Conservation (phyloP, 1,284 basidiomycete genomes). For the Trichosporon ovoides region DNA sequence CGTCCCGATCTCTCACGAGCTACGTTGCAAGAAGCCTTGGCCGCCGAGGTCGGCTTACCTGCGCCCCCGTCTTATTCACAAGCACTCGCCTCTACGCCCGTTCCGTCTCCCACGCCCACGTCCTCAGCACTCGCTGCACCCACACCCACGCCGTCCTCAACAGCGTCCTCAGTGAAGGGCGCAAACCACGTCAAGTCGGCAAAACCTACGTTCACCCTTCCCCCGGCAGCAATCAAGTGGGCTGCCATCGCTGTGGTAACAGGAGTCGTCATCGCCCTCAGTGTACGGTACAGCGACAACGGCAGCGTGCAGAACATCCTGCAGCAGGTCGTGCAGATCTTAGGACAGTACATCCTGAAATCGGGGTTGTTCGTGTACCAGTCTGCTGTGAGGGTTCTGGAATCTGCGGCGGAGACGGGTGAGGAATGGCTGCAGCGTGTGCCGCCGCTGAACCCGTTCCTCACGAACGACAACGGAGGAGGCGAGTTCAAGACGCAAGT, state of each 20-base stretch:
- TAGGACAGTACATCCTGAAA: not conserved
- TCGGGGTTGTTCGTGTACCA: not conserved
- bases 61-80: not conserved
- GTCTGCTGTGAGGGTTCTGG: not conserved
- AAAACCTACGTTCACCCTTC: not conserved
- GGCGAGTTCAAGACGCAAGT: constrained; percentile 4
- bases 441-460: not conserved
- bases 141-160: not conserved
- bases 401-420: not conserved
- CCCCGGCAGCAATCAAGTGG: not conserved
- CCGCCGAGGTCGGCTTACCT: not conserved
- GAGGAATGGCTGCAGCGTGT: not conserved
- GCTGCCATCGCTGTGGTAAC: not conserved
- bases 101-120: too few relatives aligned
- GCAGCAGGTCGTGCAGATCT: not conserved
- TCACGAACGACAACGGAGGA: not conserved
- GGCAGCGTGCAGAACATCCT: not conserved
- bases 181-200: not conserved
- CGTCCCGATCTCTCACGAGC: not conserved
- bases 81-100: too few relatives aligned
- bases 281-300: constrained; percentile 1
- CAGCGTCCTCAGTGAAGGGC: not conserved
- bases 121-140: not conserved
- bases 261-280: not conserved
- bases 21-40: not conserved